Conservation (phyloP, 139 green algal species). For the Eudorina sp. region DNA sequence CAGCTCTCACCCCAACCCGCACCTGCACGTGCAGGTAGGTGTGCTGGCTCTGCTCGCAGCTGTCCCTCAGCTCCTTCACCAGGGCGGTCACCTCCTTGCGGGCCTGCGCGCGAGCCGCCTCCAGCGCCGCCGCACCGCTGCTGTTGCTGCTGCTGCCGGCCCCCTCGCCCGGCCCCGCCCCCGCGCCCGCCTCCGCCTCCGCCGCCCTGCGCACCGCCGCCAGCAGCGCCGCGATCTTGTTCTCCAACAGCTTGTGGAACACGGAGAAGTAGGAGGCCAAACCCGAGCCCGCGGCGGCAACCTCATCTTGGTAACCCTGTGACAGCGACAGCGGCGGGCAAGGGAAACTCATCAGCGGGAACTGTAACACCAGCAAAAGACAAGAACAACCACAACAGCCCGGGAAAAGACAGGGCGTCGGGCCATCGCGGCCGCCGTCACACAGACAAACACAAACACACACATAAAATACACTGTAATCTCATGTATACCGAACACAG, state of each 20-base stretch:
- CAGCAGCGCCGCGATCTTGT: constrained; percentile 30
- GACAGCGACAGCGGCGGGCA: background rate
- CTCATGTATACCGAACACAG: no score
- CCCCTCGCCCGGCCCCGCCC: background rate
- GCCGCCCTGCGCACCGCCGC: background rate
- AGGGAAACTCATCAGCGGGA: no score
- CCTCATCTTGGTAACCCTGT: constrained; percentile 75
- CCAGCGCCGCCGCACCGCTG: constrained; percentile 3
- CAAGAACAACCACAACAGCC: no score
- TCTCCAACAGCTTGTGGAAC: constrained; percentile 78
- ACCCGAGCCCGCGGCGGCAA: constrained; percentile 65
- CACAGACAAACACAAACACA: no score
- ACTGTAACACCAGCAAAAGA: no score
- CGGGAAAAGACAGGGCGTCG: no score
- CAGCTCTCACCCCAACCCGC: background rate
- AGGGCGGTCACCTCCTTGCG: constrained; percentile 46
- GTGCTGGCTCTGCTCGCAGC: constrained; percentile 72
- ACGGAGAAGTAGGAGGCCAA: constrained; percentile 85
- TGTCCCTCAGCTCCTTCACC: constrained; percentile 66
- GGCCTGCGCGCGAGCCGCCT: background rate
- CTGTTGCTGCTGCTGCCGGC: background rate
- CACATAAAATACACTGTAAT: background rate
- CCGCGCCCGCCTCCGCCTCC: background rate
- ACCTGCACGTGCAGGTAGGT: constrained; percentile 81
- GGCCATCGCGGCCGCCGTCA: no score